Conservation (phyloP, 1,284 basidiomycete genomes). For the Leccinum subrobustum region DNA sequence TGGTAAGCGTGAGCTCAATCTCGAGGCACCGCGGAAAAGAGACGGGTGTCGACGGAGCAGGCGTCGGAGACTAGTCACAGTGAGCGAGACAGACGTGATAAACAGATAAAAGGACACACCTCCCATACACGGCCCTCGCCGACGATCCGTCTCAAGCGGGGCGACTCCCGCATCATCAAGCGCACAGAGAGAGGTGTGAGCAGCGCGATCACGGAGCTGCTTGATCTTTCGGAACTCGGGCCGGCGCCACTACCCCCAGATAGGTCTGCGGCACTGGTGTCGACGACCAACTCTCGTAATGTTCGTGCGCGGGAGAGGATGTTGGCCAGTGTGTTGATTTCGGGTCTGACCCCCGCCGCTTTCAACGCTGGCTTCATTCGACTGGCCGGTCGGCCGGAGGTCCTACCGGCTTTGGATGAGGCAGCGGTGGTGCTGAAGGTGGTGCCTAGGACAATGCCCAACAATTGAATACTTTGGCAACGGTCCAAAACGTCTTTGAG, state of each 20-base stretch:
- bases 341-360: slow-evolving; percentile 8
- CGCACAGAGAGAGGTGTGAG: slow-evolving; percentile 19
- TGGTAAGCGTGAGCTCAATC: slow-evolving; percentile 21
- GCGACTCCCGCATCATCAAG: slow-evolving; percentile 27
- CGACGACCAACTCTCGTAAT: slow-evolving; percentile 21
- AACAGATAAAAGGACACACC: slow-evolving; percentile 36
- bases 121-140: slow-evolving; percentile 58
- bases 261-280: slow-evolving; percentile 6
- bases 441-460: slow-evolving; percentile 23
- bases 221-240: not conserved
- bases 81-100: not conserved
- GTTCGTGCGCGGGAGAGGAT: slow-evolving; percentile 18
- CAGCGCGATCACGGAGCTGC: slow-evolving; percentile 2
- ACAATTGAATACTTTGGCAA: slow-evolving; percentile 15
- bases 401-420: not conserved
- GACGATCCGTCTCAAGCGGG: slow-evolving; percentile 41
- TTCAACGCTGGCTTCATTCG: not conserved
- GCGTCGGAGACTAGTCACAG: slow-evolving; percentile 16
- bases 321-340: slow-evolving; percentile 12
- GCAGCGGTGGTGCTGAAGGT: slow-evolving; percentile 6
- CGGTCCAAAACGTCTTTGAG: slow-evolving; percentile 25
- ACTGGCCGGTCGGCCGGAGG: not conserved
- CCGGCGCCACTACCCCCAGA: not conserved
- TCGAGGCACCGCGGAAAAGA: slow-evolving; percentile 5
- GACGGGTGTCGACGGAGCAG: slow-evolving; percentile 9